Evolutionary conservation across 2,329 filamentous ascomycete species (phyloP), one percentile per base, ranked within the genome.

Genomic region (Thyridium curvatum): DNA sequence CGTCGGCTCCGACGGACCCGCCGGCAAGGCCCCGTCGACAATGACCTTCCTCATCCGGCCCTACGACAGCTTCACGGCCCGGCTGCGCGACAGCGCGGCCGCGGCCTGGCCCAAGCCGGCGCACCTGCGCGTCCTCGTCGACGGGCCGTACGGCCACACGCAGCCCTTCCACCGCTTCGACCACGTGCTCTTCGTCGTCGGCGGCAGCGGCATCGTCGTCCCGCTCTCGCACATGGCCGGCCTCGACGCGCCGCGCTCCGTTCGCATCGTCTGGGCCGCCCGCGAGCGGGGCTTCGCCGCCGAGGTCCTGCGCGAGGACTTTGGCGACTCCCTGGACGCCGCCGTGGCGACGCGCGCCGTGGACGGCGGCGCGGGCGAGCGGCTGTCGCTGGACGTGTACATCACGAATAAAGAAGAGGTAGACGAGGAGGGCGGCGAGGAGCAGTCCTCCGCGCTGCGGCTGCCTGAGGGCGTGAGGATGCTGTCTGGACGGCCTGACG

Each of bases 1-100:
- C 12, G 33, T 28, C 15, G 37, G 30, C 16, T 31, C 32, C 8
- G 14, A 34, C 4, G 16, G 34, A n/a, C 12, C 5, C 52, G 2
- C 18, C 43, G 2, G 26, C 40, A 38, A 45, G 12, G 14, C 38
- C 12, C 39, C n/a, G 32, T 18, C 18, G 0, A 38, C 49, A 8
- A 62, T 69, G 55, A 58, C 58, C 0, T 70, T 71, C 31, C 51
- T 71, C n/a, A 64, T 71, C 32, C 52, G 67, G 0, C 67, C 67
- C 1, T 70, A 70, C 42, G 60, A 67, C 32, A 56, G 65, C 33
- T 70, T 69, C 47, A 71, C 66, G 0, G 47, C 49, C 1, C 53
- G 66, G 2, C 56, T 71, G 0, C 47, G 55, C 21, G 48, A 61
- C 4, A 38, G 50, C 4, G 61, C 62, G 1, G 49, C 50, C 2